These are phyloP conservation scores for Pichia sp. DNA, from an alignment of 1,139 yeast species.

Conservation along the genomic window DNA sequence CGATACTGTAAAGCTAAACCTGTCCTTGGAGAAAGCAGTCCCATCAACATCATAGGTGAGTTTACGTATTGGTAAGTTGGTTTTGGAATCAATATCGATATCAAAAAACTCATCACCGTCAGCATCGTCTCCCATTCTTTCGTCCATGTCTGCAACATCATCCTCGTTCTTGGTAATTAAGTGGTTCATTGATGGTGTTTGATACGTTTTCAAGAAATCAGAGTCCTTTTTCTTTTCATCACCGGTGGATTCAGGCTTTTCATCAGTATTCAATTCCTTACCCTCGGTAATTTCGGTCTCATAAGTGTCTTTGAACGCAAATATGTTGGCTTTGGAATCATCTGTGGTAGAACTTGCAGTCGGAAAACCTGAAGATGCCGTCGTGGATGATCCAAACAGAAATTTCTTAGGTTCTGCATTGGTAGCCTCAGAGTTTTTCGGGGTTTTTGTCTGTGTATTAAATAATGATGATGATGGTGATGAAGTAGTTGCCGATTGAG, in stretches of 20 bases:
- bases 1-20: constrained; percentile 4
- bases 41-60: constrained; percentile 28
- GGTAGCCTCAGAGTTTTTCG: too few species aligned
- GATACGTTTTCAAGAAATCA: constrained; percentile 10
- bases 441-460: too few species aligned
- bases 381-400: not conserved
- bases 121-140: not conserved
- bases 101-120: constrained; percentile 18
- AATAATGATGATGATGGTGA: too few species aligned
- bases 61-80: constrained; percentile 32
- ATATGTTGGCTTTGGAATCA: not conserved
- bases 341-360: not conserved
- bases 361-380: constrained; percentile 1
- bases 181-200: constrained; percentile 9
- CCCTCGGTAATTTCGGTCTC: too few species aligned
- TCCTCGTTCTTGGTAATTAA: constrained; percentile 1
- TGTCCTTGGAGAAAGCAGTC: constrained; percentile 5
- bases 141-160: not conserved
- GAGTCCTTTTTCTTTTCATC: constrained; percentile 10
- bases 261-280: not conserved
- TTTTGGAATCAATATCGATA: constrained; percentile 30
- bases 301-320: not conserved
- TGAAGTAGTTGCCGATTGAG: too few species aligned
- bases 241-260: not conserved
- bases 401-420: not conserved